Evolutionary conservation across 2,329 filamentous ascomycete species (phyloP).

Genomic region (Sclerotinia sclerotiorum): DNA sequence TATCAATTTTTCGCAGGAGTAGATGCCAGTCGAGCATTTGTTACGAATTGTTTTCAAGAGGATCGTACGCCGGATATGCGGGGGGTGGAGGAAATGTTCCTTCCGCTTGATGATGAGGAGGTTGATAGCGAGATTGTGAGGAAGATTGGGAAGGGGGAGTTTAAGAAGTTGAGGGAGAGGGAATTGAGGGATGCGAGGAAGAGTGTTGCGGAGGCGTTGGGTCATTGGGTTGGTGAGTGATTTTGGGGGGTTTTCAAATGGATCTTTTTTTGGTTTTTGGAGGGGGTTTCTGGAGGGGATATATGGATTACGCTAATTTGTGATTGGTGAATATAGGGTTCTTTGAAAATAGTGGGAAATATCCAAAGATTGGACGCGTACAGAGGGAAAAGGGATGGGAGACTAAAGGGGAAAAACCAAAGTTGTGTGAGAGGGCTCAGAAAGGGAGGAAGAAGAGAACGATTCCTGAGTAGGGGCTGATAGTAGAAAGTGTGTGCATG

Average conservation of each 20-base stretch:
- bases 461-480: constrained; percentile 40
- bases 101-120: constrained; percentile 61
- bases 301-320: constrained; percentile 67
- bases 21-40: constrained; percentile 84
- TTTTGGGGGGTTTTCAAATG: neutral
- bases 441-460: constrained; percentile 54
- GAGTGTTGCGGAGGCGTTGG: constrained; percentile 65
- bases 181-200: constrained; percentile 65
- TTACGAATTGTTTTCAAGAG: constrained; percentile 82
- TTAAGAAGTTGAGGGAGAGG: constrained; percentile 54
- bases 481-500: neutral
- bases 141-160: constrained; percentile 50
- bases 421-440: constrained; percentile 68
- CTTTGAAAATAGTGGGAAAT: constrained; percentile 77
- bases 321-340: constrained; percentile 77
- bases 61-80: constrained; percentile 82
- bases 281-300: constrained; percentile 50
- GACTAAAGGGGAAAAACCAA: constrained; percentile 50
- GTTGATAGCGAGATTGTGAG: constrained; percentile 51
- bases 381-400: constrained; percentile 61
- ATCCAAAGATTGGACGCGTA: constrained; percentile 76
- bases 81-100: constrained; percentile 83
- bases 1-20: constrained; percentile 85
- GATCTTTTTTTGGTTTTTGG: neutral
- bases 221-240: constrained; percentile 59